A percentile compares a stretch with the other conserved stretches of the same genome.
Conservation (phyloP, 352 stramenopile genomes). For the Thalassiosira mediterranea region DNA sequence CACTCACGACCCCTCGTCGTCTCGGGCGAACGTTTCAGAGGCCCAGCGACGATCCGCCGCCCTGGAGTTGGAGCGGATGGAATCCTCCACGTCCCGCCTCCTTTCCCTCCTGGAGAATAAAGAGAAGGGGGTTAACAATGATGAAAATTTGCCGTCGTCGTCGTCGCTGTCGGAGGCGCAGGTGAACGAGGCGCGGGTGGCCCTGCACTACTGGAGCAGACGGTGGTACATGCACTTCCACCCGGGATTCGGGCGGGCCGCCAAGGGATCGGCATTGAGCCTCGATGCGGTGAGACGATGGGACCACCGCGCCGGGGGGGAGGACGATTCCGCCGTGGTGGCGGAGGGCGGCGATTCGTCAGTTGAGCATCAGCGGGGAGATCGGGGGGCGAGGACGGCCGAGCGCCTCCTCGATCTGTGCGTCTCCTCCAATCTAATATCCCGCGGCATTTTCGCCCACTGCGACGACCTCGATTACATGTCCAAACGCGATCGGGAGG, state of each 20-base stretch:
- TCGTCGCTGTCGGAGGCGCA: constrained; percentile 14
- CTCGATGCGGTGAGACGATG: constrained; percentile 24
- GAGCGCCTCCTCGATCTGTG: constrained; percentile 41
- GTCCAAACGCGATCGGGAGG: not conserved
- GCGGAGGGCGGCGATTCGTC: constrained; percentile 4
- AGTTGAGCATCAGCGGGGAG: constrained; percentile 21
- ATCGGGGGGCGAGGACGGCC: constrained; percentile 33
- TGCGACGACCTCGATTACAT: constrained; percentile 9
- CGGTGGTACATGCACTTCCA: constrained; percentile 58
- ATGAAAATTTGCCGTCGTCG: not conserved
- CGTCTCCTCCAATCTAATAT: constrained; percentile 29
- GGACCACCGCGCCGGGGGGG: not conserved
- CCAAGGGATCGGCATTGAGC: constrained; percentile 34
- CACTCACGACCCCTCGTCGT: too few relatives aligned
- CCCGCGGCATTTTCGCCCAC: constrained; percentile 27
- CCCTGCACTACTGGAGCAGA: constrained; percentile 42
- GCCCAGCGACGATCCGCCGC: constrained; percentile 35
- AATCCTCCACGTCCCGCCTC: constrained; percentile 37
- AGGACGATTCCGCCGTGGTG: not conserved
- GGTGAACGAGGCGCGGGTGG: constrained; percentile 40
- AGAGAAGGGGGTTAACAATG: too few relatives aligned
- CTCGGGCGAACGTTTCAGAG: constrained; percentile 36
- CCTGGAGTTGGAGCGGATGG: constrained; percentile 48
- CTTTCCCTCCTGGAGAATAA: too few relatives aligned
- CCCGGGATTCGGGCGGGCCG: constrained; percentile 43